These are phyloP conservation scores for Dendrobium huoshanense DNA, from an alignment of 106 monocot species.

Conservation along the genomic window DNA sequence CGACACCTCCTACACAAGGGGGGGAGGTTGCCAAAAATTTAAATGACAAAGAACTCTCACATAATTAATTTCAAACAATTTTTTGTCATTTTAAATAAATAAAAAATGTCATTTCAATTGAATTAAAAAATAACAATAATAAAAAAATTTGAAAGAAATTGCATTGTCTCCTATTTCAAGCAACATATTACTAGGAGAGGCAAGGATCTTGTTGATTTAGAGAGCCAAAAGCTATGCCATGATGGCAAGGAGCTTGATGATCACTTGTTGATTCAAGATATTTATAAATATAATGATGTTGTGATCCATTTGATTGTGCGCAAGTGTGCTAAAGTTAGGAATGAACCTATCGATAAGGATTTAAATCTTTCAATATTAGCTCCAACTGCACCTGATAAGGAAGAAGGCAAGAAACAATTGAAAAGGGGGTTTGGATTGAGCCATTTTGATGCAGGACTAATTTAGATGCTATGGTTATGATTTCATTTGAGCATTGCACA, in stretches of 20 bases:
- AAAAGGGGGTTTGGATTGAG: conserved; percentile 23
- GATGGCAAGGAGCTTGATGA: conserved; percentile 29
- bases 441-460: no score
- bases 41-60: no score
- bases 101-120: no score
- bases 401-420: background rate
- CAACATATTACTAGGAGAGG: conserved; percentile 34
- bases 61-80: no score
- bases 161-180: conserved; percentile 43
- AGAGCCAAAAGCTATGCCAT: conserved; percentile 30
- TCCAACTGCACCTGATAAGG: conserved; percentile 7
- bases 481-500: no score
- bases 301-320: conserved; percentile 43
- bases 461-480: no score
- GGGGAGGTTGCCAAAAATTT: no score
- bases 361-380: conserved; percentile 31
- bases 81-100: no score
- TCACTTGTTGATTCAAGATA: no score
- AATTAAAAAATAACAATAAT: no score
- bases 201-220: conserved; percentile 17
- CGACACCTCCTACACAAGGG: no score
- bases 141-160: conserved; percentile 9
- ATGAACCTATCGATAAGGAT: conserved; percentile 25
- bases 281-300: background rate
- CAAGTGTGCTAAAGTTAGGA: conserved; percentile 38